phyloP scores from a whole-genome alignment of 2,329 filamentous ascomycete genomes.

The Helminthosporium solani region DNA sequence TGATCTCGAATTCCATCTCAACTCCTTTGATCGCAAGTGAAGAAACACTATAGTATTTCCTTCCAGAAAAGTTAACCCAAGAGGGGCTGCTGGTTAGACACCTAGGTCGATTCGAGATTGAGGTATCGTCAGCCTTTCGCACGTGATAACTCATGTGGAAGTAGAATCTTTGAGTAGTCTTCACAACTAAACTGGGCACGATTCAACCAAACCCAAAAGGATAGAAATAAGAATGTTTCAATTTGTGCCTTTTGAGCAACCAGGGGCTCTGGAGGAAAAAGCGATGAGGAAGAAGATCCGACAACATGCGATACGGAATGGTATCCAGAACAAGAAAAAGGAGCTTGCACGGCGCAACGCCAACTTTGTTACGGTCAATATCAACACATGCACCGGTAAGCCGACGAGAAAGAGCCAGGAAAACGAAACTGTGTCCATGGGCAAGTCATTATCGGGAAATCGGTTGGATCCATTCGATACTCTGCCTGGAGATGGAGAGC shows the following conservation, averaged over 20 bases:
- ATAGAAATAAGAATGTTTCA: slow-evolving; percentile 24
- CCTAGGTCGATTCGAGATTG: no score
- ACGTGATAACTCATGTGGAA: no score
- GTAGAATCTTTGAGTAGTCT: no score
- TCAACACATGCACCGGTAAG: slow-evolving; percentile 4
- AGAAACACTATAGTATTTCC: no score
- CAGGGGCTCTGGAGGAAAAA: slow-evolving; percentile 11
- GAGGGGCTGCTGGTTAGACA: no score
- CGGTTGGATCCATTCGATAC: slow-evolving; percentile 18
- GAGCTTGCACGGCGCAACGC: slow-evolving; percentile 6
- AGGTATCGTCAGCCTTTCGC: no score
- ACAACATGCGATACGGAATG: slow-evolving; percentile 16
- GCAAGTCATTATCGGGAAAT: slow-evolving; percentile 6
- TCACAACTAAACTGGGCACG: no score
- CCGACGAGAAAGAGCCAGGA: neutral
- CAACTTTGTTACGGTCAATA: slow-evolving; percentile 11
- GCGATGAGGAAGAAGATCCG: slow-evolving; percentile 8
- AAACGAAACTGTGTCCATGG: neutral
- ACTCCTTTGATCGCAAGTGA: no score
- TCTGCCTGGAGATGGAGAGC: slow-evolving; percentile 13
- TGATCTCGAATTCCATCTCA: no score
- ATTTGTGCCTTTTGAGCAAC: slow-evolving; percentile 17
- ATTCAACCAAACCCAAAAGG: no score
- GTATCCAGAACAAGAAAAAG: slow-evolving; percentile 9
- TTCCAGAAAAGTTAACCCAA: no score